A percentile compares a stretch with the other conserved stretches of the same genome.
Evolutionary conservation across 73 alveolate genomes (phyloP).

Genomic region (Paramecium caudatum): DNA sequence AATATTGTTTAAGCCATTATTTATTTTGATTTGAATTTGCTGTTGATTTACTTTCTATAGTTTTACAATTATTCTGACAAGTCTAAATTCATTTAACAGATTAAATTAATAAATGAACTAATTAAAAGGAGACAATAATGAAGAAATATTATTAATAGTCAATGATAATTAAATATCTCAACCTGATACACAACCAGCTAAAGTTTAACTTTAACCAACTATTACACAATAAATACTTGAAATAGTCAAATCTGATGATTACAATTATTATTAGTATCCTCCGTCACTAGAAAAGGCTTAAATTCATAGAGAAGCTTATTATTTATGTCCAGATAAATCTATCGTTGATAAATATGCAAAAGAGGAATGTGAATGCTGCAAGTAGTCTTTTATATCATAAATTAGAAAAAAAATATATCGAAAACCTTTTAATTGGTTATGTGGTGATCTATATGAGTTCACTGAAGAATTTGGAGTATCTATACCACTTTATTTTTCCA

Average conservation of each 20-base stretch:
- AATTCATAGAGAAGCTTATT: constrained; percentile 13
- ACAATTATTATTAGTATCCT: not conserved
- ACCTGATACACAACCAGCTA: too few relatives aligned
- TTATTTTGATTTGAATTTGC: constrained; percentile 31
- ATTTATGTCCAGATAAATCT: not conserved
- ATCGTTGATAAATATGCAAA: not conserved
- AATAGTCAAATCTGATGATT: not conserved
- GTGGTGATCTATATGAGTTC: not conserved
- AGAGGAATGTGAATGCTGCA: not conserved
- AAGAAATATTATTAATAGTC: too few relatives aligned
- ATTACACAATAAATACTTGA: not conserved
- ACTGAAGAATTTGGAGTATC: not conserved
- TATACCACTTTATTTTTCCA: not conserved
- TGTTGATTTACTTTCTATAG: constrained; percentile 1
- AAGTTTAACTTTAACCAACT: too few relatives aligned
- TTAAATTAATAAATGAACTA: too few relatives aligned
- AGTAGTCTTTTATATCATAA: not conserved
- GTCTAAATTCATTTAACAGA: constrained; percentile 30
- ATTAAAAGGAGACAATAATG: too few relatives aligned
- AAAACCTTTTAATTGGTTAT: not conserved
- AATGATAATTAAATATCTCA: too few relatives aligned
- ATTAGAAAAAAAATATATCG: not conserved
- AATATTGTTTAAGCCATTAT: constrained; percentile 23
- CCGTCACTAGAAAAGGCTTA: not conserved
- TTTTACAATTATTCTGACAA: not conserved